Conservation (phyloP, 1,284 basidiomycete species). For the Pascua sp. region DNA sequence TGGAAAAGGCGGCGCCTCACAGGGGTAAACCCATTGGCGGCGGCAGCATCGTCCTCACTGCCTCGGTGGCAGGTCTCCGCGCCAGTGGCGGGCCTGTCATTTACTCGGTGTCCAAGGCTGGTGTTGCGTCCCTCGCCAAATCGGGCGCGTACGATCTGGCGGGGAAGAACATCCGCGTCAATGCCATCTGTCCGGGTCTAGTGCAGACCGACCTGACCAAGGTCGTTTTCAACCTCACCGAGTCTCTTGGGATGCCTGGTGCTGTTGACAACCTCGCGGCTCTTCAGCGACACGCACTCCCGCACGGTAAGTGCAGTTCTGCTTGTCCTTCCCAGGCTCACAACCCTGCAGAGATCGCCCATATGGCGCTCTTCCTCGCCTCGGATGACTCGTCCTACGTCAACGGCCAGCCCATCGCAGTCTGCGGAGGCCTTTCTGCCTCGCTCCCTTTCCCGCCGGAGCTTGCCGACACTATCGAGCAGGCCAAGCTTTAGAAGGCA, state of each 20-base stretch:
- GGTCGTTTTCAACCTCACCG: slow-evolving; percentile 69
- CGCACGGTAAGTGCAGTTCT: slow-evolving; percentile 21
- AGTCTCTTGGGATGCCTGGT: slow-evolving; percentile 63
- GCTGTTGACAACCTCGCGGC: slow-evolving; percentile 87
- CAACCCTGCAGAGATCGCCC: slow-evolving; percentile 67
- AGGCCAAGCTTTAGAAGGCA: slow-evolving; percentile 50
- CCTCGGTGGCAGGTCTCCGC: slow-evolving; percentile 80
- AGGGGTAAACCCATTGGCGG: slow-evolving; percentile 65
- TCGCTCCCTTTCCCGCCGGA: slow-evolving; percentile 57
- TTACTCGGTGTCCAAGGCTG: slow-evolving; percentile 87
- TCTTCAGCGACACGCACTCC: slow-evolving; percentile 69
- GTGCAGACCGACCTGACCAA: slow-evolving; percentile 81
- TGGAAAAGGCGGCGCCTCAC: slow-evolving; percentile 64
- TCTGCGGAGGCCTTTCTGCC: slow-evolving; percentile 78
- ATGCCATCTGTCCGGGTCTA: slow-evolving; percentile 84
- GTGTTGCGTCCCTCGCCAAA: slow-evolving; percentile 81
- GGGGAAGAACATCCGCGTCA: slow-evolving; percentile 78
- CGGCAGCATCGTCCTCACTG: slow-evolving; percentile 85
- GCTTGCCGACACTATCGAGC: slow-evolving; percentile 33
- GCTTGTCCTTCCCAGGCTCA: not conserved
- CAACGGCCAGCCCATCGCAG: slow-evolving; percentile 81
- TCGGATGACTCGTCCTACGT: slow-evolving; percentile 89
- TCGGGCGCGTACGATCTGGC: slow-evolving; percentile 76
- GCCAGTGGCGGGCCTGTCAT: slow-evolving; percentile 81
- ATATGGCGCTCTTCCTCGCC: slow-evolving; percentile 77